Evolutionary conservation across 768 basidiomycete genomes (phyloP).

Genomic region (Trametes coccinea): DNA sequence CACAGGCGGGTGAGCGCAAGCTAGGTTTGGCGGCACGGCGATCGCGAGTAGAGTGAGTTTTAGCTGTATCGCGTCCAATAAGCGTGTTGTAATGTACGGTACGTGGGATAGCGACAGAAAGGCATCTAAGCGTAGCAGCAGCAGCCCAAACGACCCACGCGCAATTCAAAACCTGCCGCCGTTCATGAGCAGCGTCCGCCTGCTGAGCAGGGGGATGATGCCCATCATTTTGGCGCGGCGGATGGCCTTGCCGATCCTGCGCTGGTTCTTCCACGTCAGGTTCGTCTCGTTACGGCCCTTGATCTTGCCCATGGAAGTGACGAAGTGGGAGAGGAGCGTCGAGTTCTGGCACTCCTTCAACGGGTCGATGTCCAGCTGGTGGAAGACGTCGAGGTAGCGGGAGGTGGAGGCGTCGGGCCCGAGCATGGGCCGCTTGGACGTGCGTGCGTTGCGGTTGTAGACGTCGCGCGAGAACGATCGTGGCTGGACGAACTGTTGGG

Average conservation of each 20-base stretch:
- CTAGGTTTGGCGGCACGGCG: too few species aligned
- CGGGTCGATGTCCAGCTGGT: slow-evolving; percentile 73
- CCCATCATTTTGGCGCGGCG: slow-evolving; percentile 92
- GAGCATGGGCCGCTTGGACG: slow-evolving; percentile 39
- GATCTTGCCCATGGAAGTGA: slow-evolving; percentile 83
- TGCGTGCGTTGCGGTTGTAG: neutral
- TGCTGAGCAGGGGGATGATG: slow-evolving; percentile 55
- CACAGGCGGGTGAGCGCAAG: too few species aligned
- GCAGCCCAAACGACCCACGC: neutral
- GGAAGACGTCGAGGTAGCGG: slow-evolving; percentile 62
- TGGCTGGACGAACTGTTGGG: slow-evolving; percentile 48
- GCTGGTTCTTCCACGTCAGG: slow-evolving; percentile 78
- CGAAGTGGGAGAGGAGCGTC: slow-evolving; percentile 52
- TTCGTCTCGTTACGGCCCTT: slow-evolving; percentile 64
- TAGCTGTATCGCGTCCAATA: neutral
- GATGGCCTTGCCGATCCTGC: slow-evolving; percentile 80
- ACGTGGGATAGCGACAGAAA: neutral
- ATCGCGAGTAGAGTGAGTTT: too few species aligned
- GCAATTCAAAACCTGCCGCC: neutral
- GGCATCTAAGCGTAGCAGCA: neutral
- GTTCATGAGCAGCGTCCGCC: slow-evolving; percentile 8
- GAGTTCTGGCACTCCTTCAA: slow-evolving; percentile 66
- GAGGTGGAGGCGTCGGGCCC: slow-evolving; percentile 60
- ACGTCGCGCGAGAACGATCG: slow-evolving; percentile 42
- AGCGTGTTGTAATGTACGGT: slow-evolving; percentile 4